phyloP scores from a whole-genome alignment of 78 protist genomes.

The Dictyostelium capitatum region DNA sequence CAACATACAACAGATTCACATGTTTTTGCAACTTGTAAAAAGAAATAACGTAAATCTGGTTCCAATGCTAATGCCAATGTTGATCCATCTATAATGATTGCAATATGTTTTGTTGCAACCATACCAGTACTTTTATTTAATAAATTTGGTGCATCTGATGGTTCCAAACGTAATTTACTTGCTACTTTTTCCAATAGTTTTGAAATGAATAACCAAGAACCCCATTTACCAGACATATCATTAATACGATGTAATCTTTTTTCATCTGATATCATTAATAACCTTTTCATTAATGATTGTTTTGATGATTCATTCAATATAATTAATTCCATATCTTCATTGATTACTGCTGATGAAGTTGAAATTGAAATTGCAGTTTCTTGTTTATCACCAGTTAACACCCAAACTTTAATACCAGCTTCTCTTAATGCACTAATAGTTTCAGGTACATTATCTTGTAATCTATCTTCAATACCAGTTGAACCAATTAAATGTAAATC shows the following conservation, averaged over 20 bases:
- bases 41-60: constrained; percentile 55
- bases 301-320: constrained; percentile 77
- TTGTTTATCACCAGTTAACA: constrained; percentile 99
- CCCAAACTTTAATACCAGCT: constrained; percentile 97
- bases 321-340: constrained; percentile 75
- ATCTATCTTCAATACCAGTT: constrained; percentile 93
- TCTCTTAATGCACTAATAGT: constrained; percentile 81
- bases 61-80: constrained; percentile 66
- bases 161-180: constrained; percentile 30
- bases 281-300: constrained; percentile 40
- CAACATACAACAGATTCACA: constrained; percentile 90
- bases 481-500: constrained; percentile 87
- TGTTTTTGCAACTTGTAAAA: constrained; percentile 67
- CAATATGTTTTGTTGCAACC: constrained; percentile 34
- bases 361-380: constrained; percentile 98
- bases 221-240: constrained; percentile 44
- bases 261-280: background rate
- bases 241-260: constrained; percentile 4
- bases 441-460: constrained; percentile 90
- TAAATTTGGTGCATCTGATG: constrained; percentile 61
- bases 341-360: constrained; percentile 66
- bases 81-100: constrained; percentile 79
- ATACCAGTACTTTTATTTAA: background rate
- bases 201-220: background rate
- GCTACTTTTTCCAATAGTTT: constrained; percentile 16